Conservation (phyloP, 2,329 filamentous ascomycete genomes). For the Cytospora piceicola region DNA sequence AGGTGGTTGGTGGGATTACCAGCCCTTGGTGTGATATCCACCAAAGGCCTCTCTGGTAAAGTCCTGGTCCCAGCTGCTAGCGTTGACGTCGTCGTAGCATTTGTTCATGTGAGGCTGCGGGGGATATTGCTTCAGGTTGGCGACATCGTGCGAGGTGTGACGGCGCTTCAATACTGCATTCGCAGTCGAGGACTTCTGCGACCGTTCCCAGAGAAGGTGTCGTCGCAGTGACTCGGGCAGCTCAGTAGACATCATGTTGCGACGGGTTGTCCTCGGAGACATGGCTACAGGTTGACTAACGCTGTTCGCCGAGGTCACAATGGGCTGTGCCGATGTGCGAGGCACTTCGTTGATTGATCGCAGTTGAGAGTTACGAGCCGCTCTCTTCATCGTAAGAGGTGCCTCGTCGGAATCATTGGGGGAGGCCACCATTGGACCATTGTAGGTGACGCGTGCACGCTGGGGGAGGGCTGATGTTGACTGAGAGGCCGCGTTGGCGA, state of each 20-base stretch:
- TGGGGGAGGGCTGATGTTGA: slow-evolving; percentile 65
- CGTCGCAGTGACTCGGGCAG: slow-evolving; percentile 90
- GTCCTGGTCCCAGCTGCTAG: slow-evolving; percentile 82
- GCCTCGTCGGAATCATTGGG: slow-evolving; percentile 66
- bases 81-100: slow-evolving; percentile 63
- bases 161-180: slow-evolving; percentile 87
- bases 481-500: slow-evolving; percentile 71
- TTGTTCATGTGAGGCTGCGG: slow-evolving; percentile 65
- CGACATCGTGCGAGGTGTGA: slow-evolving; percentile 88
- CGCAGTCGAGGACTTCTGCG: slow-evolving; percentile 88
- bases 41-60: slow-evolving; percentile 77
- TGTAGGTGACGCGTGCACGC: slow-evolving; percentile 57
- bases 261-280: slow-evolving; percentile 87
- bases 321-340: slow-evolving; percentile 68
- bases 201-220: slow-evolving; percentile 91
- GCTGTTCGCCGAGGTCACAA: slow-evolving; percentile 69
- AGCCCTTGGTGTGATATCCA: slow-evolving; percentile 84
- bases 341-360: slow-evolving; percentile 66
- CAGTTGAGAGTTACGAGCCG: slow-evolving; percentile 52
- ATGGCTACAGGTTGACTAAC: slow-evolving; percentile 65
- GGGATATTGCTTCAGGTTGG: slow-evolving; percentile 83
- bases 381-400: slow-evolving; percentile 67
- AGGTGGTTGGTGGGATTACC: slow-evolving; percentile 55
- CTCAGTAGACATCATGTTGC: slow-evolving; percentile 95
- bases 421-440: slow-evolving; percentile 50